Percentiles rank a stretch among this genome's conserved stretches.
Evolutionary conservation across 225 moss, liverwort and hornwort species (phyloP).

Genomic region (Bryoerythrophyllum caledonicum): DNA sequence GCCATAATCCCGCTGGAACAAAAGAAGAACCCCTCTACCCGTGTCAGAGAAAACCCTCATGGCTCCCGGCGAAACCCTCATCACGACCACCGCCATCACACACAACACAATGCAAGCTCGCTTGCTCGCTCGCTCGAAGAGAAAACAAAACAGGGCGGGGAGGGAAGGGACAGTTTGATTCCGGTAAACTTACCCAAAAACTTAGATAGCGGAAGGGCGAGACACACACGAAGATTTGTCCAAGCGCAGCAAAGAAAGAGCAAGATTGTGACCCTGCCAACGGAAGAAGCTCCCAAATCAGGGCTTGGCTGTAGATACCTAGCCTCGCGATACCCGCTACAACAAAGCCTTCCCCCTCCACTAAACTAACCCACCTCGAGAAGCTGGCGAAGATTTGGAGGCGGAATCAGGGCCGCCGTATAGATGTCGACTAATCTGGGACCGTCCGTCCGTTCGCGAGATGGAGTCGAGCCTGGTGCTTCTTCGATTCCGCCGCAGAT

Average conservation of each 20-base stretch:
- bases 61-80: neutral
- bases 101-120: too few species aligned
- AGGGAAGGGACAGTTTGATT: neutral
- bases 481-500: too few species aligned
- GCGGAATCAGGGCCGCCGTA: too few species aligned
- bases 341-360: too few species aligned
- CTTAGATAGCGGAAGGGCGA: neutral
- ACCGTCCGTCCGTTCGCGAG: too few species aligned
- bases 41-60: neutral
- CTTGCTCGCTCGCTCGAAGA: too few species aligned
- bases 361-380: too few species aligned
- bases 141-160: too few species aligned
- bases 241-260: neutral
- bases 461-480: too few species aligned
- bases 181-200: conserved; percentile 26
- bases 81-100: neutral
- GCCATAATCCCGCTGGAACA: conserved; percentile 33
- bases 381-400: too few species aligned
- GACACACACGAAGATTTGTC: conserved; percentile 36
- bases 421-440: too few species aligned
- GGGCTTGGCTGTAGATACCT: neutral
- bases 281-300: conserved; percentile 13
- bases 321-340: neutral
- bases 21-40: conserved; percentile 6
- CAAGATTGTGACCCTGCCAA: neutral